Evolutionary conservation across 768 basidiomycete species (phyloP).

Genomic region (Lyophyllum decastes): DNA sequence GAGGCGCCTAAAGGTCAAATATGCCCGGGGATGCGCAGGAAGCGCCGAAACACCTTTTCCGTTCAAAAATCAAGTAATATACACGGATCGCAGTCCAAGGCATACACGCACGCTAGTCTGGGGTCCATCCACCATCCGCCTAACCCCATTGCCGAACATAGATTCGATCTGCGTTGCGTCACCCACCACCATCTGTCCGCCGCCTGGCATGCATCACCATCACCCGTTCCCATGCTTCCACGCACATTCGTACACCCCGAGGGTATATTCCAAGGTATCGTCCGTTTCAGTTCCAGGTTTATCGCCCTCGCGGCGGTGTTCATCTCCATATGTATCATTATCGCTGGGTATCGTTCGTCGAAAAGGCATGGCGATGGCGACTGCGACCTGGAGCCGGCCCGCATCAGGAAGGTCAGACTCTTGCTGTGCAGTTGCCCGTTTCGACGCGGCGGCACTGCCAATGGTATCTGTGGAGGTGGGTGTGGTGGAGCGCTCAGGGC

Average conservation of each 20-base stretch:
- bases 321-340: background rate
- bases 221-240: slow-evolving; percentile 25
- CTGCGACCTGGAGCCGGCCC: slow-evolving; percentile 13
- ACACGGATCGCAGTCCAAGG: background rate
- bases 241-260: slow-evolving; percentile 36
- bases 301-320: background rate
- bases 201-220: background rate
- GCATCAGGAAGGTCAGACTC: background rate
- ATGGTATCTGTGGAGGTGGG: background rate
- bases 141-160: background rate
- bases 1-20: background rate
- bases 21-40: background rate
- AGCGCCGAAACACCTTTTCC: background rate
- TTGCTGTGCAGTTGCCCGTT: background rate
- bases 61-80: slow-evolving; percentile 1
- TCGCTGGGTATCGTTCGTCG: background rate
- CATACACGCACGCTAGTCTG: slow-evolving; percentile 1
- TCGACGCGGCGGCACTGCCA: background rate
- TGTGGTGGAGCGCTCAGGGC: background rate
- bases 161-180: background rate
- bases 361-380: slow-evolving; percentile 20
- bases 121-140: background rate
- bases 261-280: slow-evolving; percentile 28
- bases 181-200: background rate
- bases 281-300: slow-evolving; percentile 8